Evolutionary conservation across 495 filamentous ascomycete species (phyloP).

Genomic region (Neurospora sp.): DNA sequence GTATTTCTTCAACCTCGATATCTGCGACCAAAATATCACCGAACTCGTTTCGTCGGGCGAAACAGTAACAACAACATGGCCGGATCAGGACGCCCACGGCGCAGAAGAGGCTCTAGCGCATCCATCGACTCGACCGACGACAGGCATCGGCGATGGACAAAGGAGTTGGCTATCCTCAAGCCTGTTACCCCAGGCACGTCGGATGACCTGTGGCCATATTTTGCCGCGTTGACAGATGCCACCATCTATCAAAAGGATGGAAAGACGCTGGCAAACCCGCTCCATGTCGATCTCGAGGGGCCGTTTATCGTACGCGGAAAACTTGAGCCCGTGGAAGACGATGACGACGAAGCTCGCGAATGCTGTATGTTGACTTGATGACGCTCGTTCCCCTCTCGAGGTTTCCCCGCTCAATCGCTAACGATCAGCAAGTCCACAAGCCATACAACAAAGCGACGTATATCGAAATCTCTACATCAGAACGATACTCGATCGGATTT

Average conservation of each 20-base stretch:
- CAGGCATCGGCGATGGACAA: conserved; percentile 16
- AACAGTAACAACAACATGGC: conserved; percentile 14
- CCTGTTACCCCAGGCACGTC: conserved; percentile 7
- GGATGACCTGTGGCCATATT: conserved; percentile 30
- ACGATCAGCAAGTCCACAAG: conserved; percentile 33
- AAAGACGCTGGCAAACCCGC: conserved; percentile 28
- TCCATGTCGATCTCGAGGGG: conserved; percentile 30
- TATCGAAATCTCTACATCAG: conserved; percentile 55
- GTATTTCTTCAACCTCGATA: not conserved
- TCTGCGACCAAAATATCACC: not conserved
- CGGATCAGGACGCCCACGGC: conserved; percentile 18
- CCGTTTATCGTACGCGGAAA: conserved; percentile 34
- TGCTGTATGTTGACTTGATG: not conserved
- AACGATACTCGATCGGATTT: conserved; percentile 60
- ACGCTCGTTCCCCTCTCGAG: not conserved
- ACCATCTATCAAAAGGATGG: conserved; percentile 32
- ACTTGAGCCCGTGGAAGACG: conserved; percentile 26
- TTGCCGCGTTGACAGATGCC: conserved; percentile 32
- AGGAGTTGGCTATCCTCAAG: conserved; percentile 27
- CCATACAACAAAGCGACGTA: conserved; percentile 36
- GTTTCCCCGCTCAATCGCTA: conserved; percentile 6
- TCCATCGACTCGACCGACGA: conserved; percentile 20
- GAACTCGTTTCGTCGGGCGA: not conserved
- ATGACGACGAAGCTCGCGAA: conserved; percentile 13
- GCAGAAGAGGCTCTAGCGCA: conserved; percentile 21